Evolutionary conservation across 75 land plant species (phyloP).

Genomic region (Sequoiadendron giganteum): DNA sequence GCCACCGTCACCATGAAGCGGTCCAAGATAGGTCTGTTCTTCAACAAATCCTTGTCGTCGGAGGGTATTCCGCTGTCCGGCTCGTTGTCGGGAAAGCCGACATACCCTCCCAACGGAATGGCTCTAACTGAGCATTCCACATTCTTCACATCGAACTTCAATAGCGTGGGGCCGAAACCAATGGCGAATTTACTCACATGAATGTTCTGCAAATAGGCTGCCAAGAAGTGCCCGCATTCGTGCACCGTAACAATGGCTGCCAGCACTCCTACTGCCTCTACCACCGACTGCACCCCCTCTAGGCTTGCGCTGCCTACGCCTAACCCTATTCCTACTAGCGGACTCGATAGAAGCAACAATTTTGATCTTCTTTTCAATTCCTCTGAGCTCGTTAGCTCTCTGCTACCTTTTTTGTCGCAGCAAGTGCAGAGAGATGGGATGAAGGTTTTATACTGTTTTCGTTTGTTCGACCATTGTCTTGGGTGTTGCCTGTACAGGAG

Average conservation of each 20-base stretch:
- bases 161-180: slow-evolving; percentile 90
- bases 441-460: neutral
- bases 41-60: slow-evolving; percentile 80
- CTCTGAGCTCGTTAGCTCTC: neutral
- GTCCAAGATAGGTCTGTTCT: slow-evolving; percentile 76
- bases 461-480: neutral
- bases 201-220: slow-evolving; percentile 84
- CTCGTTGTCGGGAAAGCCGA: slow-evolving; percentile 92
- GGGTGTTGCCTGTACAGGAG: neutral
- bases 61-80: slow-evolving; percentile 69
- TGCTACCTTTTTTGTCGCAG: neutral
- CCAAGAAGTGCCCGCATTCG: slow-evolving; percentile 90
- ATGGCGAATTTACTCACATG: slow-evolving; percentile 93
- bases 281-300: slow-evolving; percentile 65
- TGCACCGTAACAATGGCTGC: slow-evolving; percentile 87
- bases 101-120: slow-evolving; percentile 91
- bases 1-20: slow-evolving; percentile 85
- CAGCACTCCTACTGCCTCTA: slow-evolving; percentile 76
- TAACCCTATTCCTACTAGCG: neutral
- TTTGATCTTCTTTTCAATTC: neutral
- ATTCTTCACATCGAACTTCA: slow-evolving; percentile 57
- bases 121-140: slow-evolving; percentile 94
- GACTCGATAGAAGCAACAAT: neutral
- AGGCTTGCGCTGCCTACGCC: slow-evolving; percentile 9
- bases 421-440: neutral